A percentile compares a stretch with the other conserved stretches of the same genome.
Evolutionary conservation across 305 asterid genomes (phyloP).

Genomic region (Ilex paraguariensis): DNA sequence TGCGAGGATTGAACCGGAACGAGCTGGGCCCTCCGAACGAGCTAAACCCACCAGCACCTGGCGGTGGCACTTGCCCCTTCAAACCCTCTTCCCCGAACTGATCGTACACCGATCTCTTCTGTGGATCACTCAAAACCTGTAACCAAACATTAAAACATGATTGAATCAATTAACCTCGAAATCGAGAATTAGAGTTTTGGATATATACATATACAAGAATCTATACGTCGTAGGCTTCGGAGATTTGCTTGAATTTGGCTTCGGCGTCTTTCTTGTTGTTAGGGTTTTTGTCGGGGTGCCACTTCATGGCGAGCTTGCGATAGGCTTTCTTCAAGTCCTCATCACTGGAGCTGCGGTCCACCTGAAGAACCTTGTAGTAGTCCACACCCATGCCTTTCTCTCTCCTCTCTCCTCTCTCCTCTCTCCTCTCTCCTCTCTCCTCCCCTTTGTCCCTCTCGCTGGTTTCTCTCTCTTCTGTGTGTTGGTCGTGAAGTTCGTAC

Average conservation of each 20-base stretch:
- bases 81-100: too few species aligned
- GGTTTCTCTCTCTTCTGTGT: too few species aligned
- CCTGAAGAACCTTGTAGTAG: conserved; percentile 77
- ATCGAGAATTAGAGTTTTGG: too few species aligned
- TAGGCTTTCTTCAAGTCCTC: conserved; percentile 89
- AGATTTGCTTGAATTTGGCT: conserved; percentile 84
- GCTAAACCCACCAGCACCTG: conserved; percentile 45
- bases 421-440: conserved; percentile 4
- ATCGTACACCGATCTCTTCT: too few species aligned
- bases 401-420: conserved; percentile 8
- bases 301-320: conserved; percentile 84
- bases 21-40: conserved; percentile 40
- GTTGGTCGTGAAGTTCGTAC: too few species aligned
- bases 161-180: too few species aligned
- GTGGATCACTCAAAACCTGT: too few species aligned
- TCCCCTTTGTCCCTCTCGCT: background rate
- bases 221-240: conserved; percentile 82
- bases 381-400: conserved; percentile 62
- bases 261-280: conserved; percentile 75
- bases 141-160: too few species aligned
- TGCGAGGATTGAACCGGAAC: conserved; percentile 74
- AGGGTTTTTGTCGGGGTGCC: conserved; percentile 92
- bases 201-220: background rate
- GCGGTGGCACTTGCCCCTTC: too few species aligned
- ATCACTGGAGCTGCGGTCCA: conserved; percentile 67